phyloP scores from a whole-genome alignment of 768 basidiomycete species.

The Suillus americanus region DNA sequence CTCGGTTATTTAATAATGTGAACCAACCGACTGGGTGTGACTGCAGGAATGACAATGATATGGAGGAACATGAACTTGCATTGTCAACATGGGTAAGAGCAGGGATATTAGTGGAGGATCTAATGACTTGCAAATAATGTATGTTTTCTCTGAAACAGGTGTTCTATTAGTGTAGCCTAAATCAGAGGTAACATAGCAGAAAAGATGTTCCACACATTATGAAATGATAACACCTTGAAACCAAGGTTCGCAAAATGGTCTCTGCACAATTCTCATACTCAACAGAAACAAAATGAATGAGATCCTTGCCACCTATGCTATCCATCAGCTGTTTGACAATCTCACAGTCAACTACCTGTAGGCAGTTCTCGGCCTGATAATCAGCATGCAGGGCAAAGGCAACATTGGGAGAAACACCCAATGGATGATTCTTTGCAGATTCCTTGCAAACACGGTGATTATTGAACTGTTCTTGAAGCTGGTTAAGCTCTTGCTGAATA shows the following conservation, averaged over 20 bases:
- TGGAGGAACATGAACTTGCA: too few relatives aligned
- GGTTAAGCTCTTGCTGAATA: conserved; percentile 25
- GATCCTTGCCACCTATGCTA: conserved; percentile 21
- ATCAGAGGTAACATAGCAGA: conserved; percentile 18
- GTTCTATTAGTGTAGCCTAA: conserved; percentile 3
- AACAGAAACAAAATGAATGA: conserved; percentile 19
- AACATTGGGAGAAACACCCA: conserved; percentile 23
- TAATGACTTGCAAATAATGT: too few relatives aligned
- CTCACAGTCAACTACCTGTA: conserved; percentile 19
- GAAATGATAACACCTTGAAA: conserved; percentile 12
- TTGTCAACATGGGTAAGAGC: too few relatives aligned
- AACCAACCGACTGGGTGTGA: too few relatives aligned
- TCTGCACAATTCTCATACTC: conserved; percentile 19
- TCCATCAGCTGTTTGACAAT: conserved; percentile 22
- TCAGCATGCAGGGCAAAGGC: conserved; percentile 16
- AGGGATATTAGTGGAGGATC: too few relatives aligned
- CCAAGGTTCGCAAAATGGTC: conserved; percentile 10
- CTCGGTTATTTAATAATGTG: too few relatives aligned
- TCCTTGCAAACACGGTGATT: conserved; percentile 17
- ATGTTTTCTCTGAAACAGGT: background rate
- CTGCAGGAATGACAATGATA: too few relatives aligned
- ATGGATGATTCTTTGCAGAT: conserved; percentile 19
- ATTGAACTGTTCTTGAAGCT: conserved; percentile 19
- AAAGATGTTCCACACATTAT: conserved; percentile 24
- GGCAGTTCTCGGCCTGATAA: conserved; percentile 19